Evolutionary conservation across 768 basidiomycete species (phyloP).

Genomic region (Auricularia sp.): DNA sequence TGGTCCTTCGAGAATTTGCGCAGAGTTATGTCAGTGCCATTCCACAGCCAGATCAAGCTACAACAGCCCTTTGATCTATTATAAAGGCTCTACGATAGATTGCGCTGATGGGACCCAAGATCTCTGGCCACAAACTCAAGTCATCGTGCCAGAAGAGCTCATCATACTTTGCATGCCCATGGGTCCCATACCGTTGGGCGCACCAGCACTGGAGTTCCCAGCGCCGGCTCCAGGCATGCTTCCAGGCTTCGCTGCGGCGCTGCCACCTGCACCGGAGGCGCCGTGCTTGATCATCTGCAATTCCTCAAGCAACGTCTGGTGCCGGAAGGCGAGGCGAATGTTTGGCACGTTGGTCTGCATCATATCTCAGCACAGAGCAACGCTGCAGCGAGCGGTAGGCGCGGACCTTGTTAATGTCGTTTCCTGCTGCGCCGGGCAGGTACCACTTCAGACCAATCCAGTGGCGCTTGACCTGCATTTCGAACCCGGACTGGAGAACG

Average conservation of each 20-base stretch:
- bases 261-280: neutral
- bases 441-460: constrained; percentile 95
- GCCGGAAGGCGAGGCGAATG: constrained; percentile 80
- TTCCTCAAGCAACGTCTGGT: constrained; percentile 81
- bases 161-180: neutral
- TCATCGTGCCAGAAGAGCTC: neutral
- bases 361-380: neutral
- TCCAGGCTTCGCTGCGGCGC: neutral
- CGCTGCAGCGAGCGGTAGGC: too few species aligned
- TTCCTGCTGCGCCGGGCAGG: constrained; percentile 83
- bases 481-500: constrained; percentile 92
- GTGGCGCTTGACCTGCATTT: constrained; percentile 95
- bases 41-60: too few species aligned
- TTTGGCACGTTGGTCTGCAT: constrained; percentile 93
- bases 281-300: constrained; percentile 48
- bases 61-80: too few species aligned
- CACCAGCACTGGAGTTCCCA: neutral
- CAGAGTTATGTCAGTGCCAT: too few species aligned
- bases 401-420: constrained; percentile 87
- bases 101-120: too few species aligned
- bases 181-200: neutral
- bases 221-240: too few species aligned
- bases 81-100: too few species aligned
- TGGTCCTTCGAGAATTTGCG: too few species aligned
- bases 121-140: too few species aligned